A percentile compares a stretch with the other conserved stretches of the same genome.
Evolutionary conservation across 257 asterid genomes (phyloP).

Genomic region (Solanum medicagineum): DNA sequence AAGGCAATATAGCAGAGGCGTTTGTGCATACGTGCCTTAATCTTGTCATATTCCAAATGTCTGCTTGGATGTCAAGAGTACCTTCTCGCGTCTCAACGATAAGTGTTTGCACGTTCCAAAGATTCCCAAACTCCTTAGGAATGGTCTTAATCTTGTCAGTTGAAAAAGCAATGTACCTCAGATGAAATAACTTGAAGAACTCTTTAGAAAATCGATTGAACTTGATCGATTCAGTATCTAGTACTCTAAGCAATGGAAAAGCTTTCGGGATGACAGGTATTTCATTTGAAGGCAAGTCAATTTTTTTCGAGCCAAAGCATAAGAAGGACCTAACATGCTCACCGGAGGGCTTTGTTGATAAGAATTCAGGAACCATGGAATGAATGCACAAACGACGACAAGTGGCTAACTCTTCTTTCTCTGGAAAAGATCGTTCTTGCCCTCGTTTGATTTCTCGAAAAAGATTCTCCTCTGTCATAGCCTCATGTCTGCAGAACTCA

Average conservation of each 20-base stretch:
- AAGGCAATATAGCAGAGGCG: conserved; percentile 20
- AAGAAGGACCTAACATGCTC: conserved; percentile 47
- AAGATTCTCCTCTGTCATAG: conserved; percentile 22
- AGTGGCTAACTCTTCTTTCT: conserved; percentile 14
- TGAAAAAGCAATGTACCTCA: conserved; percentile 41
- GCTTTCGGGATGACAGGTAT: conserved; percentile 27
- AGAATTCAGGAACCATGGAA: conserved; percentile 21
- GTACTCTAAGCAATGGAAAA: conserved; percentile 42
- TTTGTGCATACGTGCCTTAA: conserved; percentile 38
- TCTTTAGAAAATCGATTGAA: conserved; percentile 34
- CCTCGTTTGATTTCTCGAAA: conserved; percentile 25
- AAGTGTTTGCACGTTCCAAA: conserved; percentile 47
- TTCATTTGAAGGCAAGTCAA: conserved; percentile 15
- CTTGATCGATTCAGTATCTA: conserved; percentile 25
- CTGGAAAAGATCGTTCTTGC: background rate
- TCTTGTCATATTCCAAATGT: conserved; percentile 45
- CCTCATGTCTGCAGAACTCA: conserved; percentile 37
- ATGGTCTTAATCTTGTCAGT: conserved; percentile 17
- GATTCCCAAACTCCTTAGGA: conserved; percentile 26
- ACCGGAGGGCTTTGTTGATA: conserved; percentile 24
- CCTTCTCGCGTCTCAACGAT: conserved; percentile 28
- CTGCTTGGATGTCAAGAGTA: conserved; percentile 29
- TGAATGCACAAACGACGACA: conserved; percentile 46
- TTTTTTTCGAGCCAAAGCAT: conserved; percentile 25
- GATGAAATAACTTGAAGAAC: conserved; percentile 26